phyloP scores from a whole-genome alignment of 306 rosid species.

The Quercus ilex region DNA sequence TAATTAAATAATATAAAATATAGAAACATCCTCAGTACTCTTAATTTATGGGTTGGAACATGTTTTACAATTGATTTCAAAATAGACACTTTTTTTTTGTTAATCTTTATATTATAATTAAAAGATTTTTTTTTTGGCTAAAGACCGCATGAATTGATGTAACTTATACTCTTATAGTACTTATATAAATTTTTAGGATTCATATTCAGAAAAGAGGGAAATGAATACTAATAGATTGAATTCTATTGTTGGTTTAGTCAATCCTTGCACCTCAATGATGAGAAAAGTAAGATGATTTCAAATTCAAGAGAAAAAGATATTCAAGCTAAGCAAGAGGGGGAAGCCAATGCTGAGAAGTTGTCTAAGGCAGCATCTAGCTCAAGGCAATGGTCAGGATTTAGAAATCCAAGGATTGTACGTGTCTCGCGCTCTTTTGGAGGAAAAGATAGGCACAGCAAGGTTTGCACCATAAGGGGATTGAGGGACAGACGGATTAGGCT shows the following conservation, averaged over 20 bases:
- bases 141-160: neutral
- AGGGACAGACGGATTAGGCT: constrained; percentile 81
- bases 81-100: neutral
- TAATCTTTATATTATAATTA: neutral
- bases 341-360: constrained; percentile 2
- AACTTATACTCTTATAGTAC: neutral
- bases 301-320: constrained; percentile 49
- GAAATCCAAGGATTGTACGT: constrained; percentile 82
- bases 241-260: constrained; percentile 1
- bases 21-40: neutral
- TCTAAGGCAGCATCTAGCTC: constrained; percentile 37
- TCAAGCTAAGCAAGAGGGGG: constrained; percentile 43
- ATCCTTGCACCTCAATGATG: constrained; percentile 8
- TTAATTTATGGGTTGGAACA: neutral
- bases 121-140: neutral
- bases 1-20: neutral
- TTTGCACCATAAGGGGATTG: constrained; percentile 75
- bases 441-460: constrained; percentile 96
- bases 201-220: neutral
- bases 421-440: constrained; percentile 86
- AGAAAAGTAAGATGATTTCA: constrained; percentile 37
- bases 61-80: neutral
- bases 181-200: neutral
- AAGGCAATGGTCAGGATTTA: constrained; percentile 69
- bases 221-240: neutral